phyloP scores from a whole-genome alignment of 306 rosid genomes.

The Dicorynia guianensis region DNA sequence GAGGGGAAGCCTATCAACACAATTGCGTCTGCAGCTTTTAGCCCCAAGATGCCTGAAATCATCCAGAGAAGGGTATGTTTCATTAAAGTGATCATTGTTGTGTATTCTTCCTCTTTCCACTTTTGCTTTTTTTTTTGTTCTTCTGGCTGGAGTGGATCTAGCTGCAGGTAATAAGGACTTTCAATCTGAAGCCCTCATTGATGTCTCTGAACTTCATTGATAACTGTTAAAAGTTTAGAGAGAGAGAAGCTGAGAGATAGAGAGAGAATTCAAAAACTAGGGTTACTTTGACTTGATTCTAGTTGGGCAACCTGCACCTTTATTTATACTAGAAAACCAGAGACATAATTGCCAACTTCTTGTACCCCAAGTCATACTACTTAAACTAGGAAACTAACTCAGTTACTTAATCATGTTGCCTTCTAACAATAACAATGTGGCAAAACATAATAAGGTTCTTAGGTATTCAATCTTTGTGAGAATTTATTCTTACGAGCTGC shows the following conservation, averaged over 20 bases:
- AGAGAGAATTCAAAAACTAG: too few species aligned
- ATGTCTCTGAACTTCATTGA: conserved; percentile 22
- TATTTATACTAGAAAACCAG: too few species aligned
- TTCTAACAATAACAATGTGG: neutral
- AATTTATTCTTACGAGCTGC: conserved; percentile 16
- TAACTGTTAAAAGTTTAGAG: neutral
- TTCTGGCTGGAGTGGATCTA: conserved; percentile 26
- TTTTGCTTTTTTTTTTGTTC: neutral
- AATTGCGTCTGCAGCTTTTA: conserved; percentile 64
- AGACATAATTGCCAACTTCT: too few species aligned
- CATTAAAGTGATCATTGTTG: conserved; percentile 19
- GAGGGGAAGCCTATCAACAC: conserved; percentile 69
- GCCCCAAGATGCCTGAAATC: conserved; percentile 78
- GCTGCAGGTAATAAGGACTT: conserved; percentile 21
- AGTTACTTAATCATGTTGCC: too few species aligned
- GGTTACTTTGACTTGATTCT: too few species aligned
- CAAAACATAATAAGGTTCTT: neutral
- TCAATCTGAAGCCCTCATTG: conserved; percentile 14
- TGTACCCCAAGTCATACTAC: too few species aligned
- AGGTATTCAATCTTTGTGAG: neutral
- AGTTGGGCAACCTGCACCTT: too few species aligned
- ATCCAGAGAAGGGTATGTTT: conserved; percentile 88
- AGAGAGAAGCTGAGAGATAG: too few species aligned
- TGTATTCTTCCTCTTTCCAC: conserved; percentile 20
- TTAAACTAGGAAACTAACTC: too few species aligned